Evolutionary conservation across 2,329 filamentous ascomycete species (phyloP).

Genomic region (Ophiostoma piceae): DNA sequence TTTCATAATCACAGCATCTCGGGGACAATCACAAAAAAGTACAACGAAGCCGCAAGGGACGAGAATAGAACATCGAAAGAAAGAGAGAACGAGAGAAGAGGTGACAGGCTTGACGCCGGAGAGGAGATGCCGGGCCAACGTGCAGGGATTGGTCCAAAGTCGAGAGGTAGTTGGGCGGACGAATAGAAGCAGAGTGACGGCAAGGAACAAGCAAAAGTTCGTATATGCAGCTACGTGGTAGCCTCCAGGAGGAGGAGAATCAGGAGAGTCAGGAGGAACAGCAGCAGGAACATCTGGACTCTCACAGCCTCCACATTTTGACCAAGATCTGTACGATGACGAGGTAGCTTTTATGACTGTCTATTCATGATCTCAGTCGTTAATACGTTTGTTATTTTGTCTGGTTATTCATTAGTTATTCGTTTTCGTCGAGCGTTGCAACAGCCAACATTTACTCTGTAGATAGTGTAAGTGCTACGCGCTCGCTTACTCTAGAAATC

Average conservation of each 20-base stretch:
- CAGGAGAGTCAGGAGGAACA: not conserved
- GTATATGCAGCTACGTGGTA: conserved; percentile 5
- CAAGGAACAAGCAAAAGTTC: not conserved
- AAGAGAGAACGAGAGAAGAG: not conserved
- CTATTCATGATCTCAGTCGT: not conserved
- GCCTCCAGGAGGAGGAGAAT: not conserved
- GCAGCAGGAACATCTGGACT: not conserved
- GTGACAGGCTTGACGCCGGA: not conserved
- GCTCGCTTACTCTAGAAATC: not conserved
- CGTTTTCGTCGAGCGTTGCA: too few relatives aligned
- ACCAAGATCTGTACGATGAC: conserved; percentile 3
- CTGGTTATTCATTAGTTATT: not conserved
- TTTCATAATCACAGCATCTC: not conserved
- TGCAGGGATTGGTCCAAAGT: not conserved
- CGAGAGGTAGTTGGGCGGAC: not conserved
- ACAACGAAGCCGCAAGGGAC: not conserved
- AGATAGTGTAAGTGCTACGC: not conserved
- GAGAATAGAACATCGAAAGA: not conserved
- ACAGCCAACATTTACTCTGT: too few relatives aligned
- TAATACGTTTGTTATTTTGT: not conserved
- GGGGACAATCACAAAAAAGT: not conserved
- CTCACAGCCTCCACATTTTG: not conserved
- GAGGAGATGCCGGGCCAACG: conserved; percentile 5
- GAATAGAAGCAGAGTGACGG: not conserved
- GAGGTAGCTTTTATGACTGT: not conserved